Base-by-base conservation (phyloP, 176 grass and related monocot genomes). In the Hordeum marinum region DNA sequence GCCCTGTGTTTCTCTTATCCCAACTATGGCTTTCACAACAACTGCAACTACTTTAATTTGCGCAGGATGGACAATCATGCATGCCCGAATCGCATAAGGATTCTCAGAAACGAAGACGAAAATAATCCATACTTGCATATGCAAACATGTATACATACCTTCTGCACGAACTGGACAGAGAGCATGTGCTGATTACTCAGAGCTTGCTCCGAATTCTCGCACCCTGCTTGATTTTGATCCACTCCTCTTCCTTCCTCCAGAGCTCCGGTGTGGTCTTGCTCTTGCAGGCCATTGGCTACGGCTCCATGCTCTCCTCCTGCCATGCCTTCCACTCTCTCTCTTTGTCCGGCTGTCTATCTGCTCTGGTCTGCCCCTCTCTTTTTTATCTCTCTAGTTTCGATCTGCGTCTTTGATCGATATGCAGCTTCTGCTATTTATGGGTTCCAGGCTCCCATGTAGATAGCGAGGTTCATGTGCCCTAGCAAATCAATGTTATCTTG, bases 181-280 rank as follows among this genome's bases (percentile, higher is more conserved):
- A 85, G 57, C 82, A 88, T 92, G 58, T 58, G 29, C 3, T 57
- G 43, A 18, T 61, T n/a, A 14, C 58, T 64, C 65, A 52, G 55
- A 14, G 82, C 65, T 6, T 66, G 65, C 57, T 85, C 90, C 25
- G 73, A 32, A 57, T 14, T 89, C 34, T 85, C 63, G 35, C 46
- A 63, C 11, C 77, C 45, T 59, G 64, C 67, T 75, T 72, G 76
- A 7, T 82, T 66, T 21, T 23, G 52, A 57, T 57, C 21, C 52
- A 57, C 85, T 54, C 74, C 69, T 82, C 73, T 65, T 15, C 90
- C 87, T 83, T 86, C 90, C 75, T 92, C 83, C 55, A 88, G 8
- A 27, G 72, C 74, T 43, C 59, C n/a, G 29, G 63, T 0, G 35
- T 35, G 18, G 52, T 57, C 48, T 7, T 34, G 57, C 8, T 88